A percentile compares a stretch with the other conserved stretches of the same genome.
Evolutionary conservation across 225 moss, liverwort and hornwort genomes (phyloP).

Genomic region (Bryum argenteum): DNA sequence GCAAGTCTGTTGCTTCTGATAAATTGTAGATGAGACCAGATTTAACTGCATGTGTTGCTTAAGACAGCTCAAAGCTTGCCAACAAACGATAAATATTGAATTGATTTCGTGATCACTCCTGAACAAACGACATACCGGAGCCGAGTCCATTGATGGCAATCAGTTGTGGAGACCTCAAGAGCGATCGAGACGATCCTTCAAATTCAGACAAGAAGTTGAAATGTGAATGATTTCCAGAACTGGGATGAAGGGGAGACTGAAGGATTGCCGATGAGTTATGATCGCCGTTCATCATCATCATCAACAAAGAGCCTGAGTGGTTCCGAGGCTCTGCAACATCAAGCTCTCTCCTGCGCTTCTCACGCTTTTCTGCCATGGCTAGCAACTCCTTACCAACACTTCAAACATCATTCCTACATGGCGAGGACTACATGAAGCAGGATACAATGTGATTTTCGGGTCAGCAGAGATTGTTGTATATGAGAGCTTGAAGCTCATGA

Average conservation of each 20-base stretch:
- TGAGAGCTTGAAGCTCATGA: slow-evolving; percentile 6
- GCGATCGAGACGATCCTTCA: slow-evolving; percentile 42
- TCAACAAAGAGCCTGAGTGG: background rate
- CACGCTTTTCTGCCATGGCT: background rate
- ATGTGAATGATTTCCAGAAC: slow-evolving; percentile 13
- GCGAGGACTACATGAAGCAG: background rate
- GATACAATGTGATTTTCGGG: background rate
- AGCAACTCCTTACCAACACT: background rate
- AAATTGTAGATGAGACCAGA: too few species aligned
- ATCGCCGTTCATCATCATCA: slow-evolving; percentile 2
- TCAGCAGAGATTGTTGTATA: background rate
- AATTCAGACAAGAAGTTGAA: slow-evolving; percentile 39
- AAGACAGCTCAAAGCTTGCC: too few species aligned
- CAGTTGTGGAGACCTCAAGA: slow-evolving; percentile 45
- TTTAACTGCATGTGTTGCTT: too few species aligned
- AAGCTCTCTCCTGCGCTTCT: background rate
- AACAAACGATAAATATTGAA: too few species aligned
- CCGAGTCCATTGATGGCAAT: slow-evolving; percentile 29
- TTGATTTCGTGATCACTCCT: too few species aligned
- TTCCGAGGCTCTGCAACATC: background rate
- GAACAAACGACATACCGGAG: slow-evolving; percentile 12
- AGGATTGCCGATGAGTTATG: slow-evolving; percentile 24
- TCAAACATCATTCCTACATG: background rate
- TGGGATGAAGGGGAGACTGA: slow-evolving; percentile 38
- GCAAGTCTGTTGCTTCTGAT: too few species aligned